phyloP scores from a whole-genome alignment of 2,329 filamentous ascomycete genomes.

The Fusarium mundagurra region DNA sequence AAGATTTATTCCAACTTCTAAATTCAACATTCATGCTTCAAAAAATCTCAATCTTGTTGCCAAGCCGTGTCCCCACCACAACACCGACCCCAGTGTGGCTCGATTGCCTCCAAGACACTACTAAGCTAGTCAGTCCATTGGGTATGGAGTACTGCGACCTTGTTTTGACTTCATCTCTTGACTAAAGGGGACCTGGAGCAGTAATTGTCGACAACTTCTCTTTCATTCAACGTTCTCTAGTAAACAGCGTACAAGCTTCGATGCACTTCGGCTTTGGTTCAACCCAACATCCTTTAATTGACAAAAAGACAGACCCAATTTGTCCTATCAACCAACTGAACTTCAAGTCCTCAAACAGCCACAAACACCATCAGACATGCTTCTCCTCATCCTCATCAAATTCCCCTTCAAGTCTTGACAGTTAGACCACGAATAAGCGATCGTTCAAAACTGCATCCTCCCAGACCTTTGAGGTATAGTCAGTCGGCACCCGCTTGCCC shows the following conservation, averaged over 20 bases:
- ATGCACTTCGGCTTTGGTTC: background rate
- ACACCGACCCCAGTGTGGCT: constrained; percentile 6
- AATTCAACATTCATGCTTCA: background rate
- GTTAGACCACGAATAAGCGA: constrained; percentile 37
- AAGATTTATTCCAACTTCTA: background rate
- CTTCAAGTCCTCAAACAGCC: constrained; percentile 6
- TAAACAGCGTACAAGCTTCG: background rate
- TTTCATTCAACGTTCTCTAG: constrained; percentile 6
- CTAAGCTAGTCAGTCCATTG: background rate
- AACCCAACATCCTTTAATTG: background rate
- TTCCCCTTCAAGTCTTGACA: background rate
- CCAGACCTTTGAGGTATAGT: constrained; percentile 46
- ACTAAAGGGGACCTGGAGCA: background rate
- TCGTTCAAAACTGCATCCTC: constrained; percentile 41
- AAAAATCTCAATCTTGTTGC: background rate
- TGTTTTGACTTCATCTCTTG: constrained; percentile 27
- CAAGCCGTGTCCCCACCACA: constrained; percentile 13
- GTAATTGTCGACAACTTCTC: background rate
- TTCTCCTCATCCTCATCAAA: background rate
- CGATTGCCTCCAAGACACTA: constrained; percentile 3
- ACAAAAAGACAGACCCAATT: constrained; percentile 10
- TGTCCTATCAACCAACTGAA: constrained; percentile 7
- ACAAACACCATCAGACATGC: background rate
- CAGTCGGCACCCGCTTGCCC: constrained; percentile 23
- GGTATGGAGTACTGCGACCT: constrained; percentile 1